These are phyloP conservation scores for Cucumis variabilis DNA, from an alignment of 331 rosid species.

Conservation along the genomic window DNA sequence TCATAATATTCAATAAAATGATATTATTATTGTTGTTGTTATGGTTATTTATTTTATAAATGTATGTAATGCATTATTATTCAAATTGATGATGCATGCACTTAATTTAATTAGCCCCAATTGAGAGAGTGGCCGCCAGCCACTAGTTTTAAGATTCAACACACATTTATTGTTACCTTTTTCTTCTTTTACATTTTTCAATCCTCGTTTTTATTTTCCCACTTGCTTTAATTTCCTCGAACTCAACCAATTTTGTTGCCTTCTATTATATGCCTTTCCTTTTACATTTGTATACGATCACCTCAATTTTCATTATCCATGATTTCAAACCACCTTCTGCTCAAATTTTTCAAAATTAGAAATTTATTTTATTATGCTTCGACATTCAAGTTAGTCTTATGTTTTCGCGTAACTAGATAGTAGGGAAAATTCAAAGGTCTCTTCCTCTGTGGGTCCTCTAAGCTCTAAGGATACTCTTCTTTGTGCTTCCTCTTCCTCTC, in stretches of 20 bases:
- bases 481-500: too few species aligned
- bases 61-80: neutral
- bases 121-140: neutral
- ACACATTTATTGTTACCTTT: neutral
- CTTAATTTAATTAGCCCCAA: conserved; percentile 11
- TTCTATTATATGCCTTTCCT: neutral
- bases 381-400: too few species aligned
- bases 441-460: too few species aligned
- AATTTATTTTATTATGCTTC: too few species aligned
- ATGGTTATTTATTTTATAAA: neutral
- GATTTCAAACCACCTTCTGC: too few species aligned
- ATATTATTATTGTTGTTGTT: neutral
- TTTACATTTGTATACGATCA: too few species aligned
- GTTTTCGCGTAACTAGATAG: too few species aligned
- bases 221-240: neutral
- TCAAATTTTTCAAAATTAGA: too few species aligned
- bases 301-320: too few species aligned
- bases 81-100: conserved; percentile 5
- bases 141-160: conserved; percentile 19
- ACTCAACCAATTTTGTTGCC: neutral
- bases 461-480: too few species aligned
- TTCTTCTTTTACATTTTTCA: neutral
- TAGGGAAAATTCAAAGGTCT: too few species aligned
- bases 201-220: neutral
- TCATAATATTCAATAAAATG: neutral